phyloP scores from a whole-genome alignment of 352 stramenopile species.

The Thraustochytrium striatum region DNA sequence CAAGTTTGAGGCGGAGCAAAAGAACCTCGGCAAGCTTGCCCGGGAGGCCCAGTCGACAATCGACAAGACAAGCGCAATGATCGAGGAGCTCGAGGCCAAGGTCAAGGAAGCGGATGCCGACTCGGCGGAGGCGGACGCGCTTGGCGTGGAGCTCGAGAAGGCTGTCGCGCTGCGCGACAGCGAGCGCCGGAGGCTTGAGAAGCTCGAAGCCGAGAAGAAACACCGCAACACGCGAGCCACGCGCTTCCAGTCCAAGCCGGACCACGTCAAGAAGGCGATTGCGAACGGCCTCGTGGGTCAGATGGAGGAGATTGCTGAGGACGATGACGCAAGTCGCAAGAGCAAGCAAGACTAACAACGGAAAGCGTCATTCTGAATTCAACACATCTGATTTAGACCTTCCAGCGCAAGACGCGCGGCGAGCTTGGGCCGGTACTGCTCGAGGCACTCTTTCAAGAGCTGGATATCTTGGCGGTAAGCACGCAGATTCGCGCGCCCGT shows the following conservation, averaged over 20 bases:
- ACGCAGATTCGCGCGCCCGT: not conserved
- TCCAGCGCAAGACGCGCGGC: no score
- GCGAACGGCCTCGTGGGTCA: not conserved
- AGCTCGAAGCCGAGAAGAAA: not conserved
- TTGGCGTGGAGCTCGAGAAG: not conserved
- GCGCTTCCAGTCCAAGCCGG: not conserved
- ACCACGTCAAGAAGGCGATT: not conserved
- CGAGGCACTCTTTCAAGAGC: not conserved
- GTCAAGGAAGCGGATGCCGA: not conserved
- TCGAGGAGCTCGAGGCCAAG: not conserved
- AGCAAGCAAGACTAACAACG: no score
- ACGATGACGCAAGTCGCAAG: no score
- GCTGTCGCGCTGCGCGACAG: not conserved
- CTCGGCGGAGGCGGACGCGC: not conserved
- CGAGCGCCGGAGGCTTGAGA: not conserved
- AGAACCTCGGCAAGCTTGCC: not conserved
- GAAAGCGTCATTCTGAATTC: no score
- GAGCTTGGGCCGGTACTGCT: conserved; percentile 16
- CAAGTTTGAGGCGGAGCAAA: not conserved
- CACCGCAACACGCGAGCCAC: not conserved
- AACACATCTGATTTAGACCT: no score
- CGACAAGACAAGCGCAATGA: no score
- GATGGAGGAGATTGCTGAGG: not conserved
- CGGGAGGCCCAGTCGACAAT: no score
- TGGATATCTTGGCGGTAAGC: conserved; percentile 24